A percentile compares a stretch with the other conserved stretches of the same genome.
phyloP scores from a whole-genome alignment of 2,329 filamentous ascomycete species.

The Colletotrichum siamense region DNA sequence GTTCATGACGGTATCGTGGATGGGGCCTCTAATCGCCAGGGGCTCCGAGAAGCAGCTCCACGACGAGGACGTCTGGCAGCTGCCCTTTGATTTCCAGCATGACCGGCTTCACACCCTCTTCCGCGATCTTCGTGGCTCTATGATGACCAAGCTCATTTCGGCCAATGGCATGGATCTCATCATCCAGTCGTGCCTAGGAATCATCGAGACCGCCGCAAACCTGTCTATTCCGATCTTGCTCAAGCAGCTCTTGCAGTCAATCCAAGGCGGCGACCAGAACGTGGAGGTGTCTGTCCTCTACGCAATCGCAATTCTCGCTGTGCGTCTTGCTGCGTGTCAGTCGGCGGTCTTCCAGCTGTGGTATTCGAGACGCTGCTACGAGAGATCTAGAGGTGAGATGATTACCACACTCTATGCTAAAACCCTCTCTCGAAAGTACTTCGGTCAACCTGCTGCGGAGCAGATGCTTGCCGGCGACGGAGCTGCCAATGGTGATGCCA shows the following conservation, averaged over 20 bases:
- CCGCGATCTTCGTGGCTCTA: slow-evolving; percentile 72
- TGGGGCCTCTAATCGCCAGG: slow-evolving; percentile 72
- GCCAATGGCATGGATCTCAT: slow-evolving; percentile 83
- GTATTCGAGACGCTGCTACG: slow-evolving; percentile 85
- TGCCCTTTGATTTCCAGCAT: slow-evolving; percentile 85
- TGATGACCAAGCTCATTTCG: slow-evolving; percentile 70
- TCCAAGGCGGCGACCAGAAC: slow-evolving; percentile 58
- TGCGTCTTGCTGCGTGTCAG: slow-evolving; percentile 68
- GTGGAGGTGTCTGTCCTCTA: slow-evolving; percentile 68
- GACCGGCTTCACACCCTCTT: slow-evolving; percentile 76
- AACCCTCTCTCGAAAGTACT: slow-evolving; percentile 68
- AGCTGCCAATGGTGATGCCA: slow-evolving; percentile 23
- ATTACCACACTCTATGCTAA: slow-evolving; percentile 87
- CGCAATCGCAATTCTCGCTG: slow-evolving; percentile 64
- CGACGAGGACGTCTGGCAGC: slow-evolving; percentile 81
- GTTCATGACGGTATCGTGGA: slow-evolving; percentile 87
- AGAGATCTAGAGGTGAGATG: slow-evolving; percentile 83
- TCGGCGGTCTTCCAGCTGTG: slow-evolving; percentile 74
- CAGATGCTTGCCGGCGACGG: slow-evolving; percentile 27
- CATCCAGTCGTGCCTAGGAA: slow-evolving; percentile 67
- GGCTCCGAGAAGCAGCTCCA: slow-evolving; percentile 71
- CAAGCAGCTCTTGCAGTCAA: slow-evolving; percentile 73
- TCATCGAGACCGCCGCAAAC: slow-evolving; percentile 64
- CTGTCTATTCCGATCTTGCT: slow-evolving; percentile 71
- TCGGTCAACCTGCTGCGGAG: slow-evolving; percentile 36